Conservation (phyloP, 2,329 filamentous ascomycete species). For the Beauveria bassiana region DNA sequence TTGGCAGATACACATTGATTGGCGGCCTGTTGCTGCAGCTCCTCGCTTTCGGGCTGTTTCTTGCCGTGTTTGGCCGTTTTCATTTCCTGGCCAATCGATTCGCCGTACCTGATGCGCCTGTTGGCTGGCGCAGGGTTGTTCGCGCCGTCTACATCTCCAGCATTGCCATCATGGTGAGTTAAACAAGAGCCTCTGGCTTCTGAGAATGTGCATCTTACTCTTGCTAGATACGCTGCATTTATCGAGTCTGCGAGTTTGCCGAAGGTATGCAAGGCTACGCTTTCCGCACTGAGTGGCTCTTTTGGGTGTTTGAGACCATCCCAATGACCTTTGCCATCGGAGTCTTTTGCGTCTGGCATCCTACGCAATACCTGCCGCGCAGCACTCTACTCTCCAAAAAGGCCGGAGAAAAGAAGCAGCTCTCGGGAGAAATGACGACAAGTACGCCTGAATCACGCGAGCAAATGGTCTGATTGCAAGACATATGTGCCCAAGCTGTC, state of each 20-base stretch:
- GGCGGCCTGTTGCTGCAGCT: conserved; percentile 34
- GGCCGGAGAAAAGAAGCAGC: background rate
- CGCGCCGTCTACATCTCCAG: conserved; percentile 36
- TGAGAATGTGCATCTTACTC: background rate
- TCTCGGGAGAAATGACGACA: background rate
- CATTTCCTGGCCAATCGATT: conserved; percentile 22
- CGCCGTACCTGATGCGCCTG: conserved; percentile 21
- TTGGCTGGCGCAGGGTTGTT: conserved; percentile 31
- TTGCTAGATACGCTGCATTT: conserved; percentile 39
- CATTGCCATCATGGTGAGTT: conserved; percentile 35
- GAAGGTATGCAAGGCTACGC: conserved; percentile 43
- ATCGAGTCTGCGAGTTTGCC: conserved; percentile 44
- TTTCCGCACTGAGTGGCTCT: conserved; percentile 43
- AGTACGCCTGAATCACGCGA: background rate
- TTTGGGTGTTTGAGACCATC: conserved; percentile 43
- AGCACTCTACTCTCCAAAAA: background rate
- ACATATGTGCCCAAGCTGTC: background rate
- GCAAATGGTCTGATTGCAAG: background rate
- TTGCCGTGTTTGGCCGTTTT: conserved; percentile 32
- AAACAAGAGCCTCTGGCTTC: accelerated
- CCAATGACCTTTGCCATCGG: conserved; percentile 40
- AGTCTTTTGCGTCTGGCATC: conserved; percentile 43
- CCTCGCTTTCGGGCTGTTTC: conserved; percentile 31
- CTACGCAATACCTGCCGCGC: conserved; percentile 29
- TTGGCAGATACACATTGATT: conserved; percentile 34